Evolutionary conservation across 1,139 yeast genomes (phyloP), one percentile per base, ranked within the genome.

Genomic region (Pichia sp.): DNA sequence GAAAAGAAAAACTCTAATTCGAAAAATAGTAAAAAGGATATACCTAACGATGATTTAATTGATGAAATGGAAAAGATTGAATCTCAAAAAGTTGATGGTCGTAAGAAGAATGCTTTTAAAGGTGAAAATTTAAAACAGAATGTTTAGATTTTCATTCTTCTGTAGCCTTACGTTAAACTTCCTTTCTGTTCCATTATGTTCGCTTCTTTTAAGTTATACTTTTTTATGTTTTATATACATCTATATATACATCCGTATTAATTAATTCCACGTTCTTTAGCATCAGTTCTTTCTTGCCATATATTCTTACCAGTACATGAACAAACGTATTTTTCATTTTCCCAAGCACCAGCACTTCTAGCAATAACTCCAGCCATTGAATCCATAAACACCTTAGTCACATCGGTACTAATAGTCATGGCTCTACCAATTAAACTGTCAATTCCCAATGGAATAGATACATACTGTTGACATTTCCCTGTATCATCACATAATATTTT

Each of bases 341-440:
- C 95, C 97, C 97, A 91, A 15, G 80, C 84, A 11, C 98, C 98
- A 1, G 98, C 97, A 54, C 95, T 83, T 57, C 97, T 75, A 2
- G 97, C 97, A 59, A 91, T 78, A 23, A 91, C 95, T 20, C 97
- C 97, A 37, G 77, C 85, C 38, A 80, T 67, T 6, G 80, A 74
- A 42, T 69, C 73, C 5, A 59, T 43, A 32, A 66, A 52, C 3
- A 70, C 66, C 28, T 55, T 47, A 13, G 58, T 57, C 29, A 68
- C 68, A 37, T 66, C 60, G 2, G 14, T 21, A 30, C 41, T 37
- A 14, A 89, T 74, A 1, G 83, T 78, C 41, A 91, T 68, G 21
- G 91, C 76, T 48, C 96, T 70, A 11, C 97, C 97, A 51, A 89
- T 85, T 39, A 88, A 63, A 31, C 81, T 81, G 46, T 68, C 59